These are phyloP conservation scores for Calocybe cyanea DNA, from an alignment of 768 basidiomycete genomes.

Conservation along the genomic window DNA sequence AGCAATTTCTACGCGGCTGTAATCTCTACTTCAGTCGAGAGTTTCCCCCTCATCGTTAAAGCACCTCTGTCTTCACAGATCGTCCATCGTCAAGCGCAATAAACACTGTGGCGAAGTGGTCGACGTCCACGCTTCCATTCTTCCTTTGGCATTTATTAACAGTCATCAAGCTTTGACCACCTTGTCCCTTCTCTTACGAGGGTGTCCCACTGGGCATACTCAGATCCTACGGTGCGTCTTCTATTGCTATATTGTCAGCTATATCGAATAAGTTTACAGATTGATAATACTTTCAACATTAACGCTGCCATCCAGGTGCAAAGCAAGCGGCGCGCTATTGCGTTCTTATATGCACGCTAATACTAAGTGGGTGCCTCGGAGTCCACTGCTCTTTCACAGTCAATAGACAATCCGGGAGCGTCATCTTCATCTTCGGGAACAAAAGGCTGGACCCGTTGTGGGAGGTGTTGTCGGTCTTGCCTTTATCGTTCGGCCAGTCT, in stretches of 20 bases:
- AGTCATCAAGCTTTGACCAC: constrained; percentile 27
- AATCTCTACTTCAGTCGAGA: constrained; percentile 31
- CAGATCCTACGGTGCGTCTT: constrained; percentile 34
- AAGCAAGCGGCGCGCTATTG: constrained; percentile 14
- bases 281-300: constrained; percentile 28
- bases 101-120: constrained; percentile 32
- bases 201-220: constrained; percentile 50
- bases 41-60: too few species aligned
- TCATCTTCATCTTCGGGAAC: constrained; percentile 13
- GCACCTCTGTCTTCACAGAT: too few species aligned
- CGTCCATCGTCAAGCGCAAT: too few species aligned
- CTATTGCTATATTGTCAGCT: neutral
- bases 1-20: constrained; percentile 35
- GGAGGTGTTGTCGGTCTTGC: constrained; percentile 49
- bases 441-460: constrained; percentile 62
- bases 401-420: constrained; percentile 17
- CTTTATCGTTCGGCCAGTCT: constrained; percentile 31
- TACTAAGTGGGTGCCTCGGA: constrained; percentile 26
- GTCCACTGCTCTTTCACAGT: constrained; percentile 25
- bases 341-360: neutral
- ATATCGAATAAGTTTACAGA: constrained; percentile 14
- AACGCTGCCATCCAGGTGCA: constrained; percentile 24
- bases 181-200: constrained; percentile 36
- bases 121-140: neutral
- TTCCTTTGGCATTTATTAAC: neutral